Conservation (phyloP, 2,329 filamentous ascomycete species). For the Cyclaneusma minus region DNA sequence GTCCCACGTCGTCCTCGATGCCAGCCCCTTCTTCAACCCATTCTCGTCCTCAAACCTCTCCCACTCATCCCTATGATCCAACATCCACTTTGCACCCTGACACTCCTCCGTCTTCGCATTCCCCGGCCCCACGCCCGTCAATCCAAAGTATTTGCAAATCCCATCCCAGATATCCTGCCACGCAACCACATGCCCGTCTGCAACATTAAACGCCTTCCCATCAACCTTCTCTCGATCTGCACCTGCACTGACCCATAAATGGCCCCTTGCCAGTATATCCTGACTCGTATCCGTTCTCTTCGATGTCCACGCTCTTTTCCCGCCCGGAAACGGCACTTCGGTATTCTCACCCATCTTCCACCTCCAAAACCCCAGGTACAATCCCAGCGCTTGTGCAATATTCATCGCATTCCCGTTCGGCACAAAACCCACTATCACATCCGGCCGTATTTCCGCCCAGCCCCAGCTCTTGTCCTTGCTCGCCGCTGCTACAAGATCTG, state of each 20-base stretch:
- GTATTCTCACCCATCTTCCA: slow-evolving; percentile 21
- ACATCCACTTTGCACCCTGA: slow-evolving; percentile 1
- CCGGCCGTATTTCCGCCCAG: slow-evolving; percentile 27
- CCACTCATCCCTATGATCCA: slow-evolving; percentile 1
- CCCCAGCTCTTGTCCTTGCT: slow-evolving; percentile 24
- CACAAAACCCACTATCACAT: slow-evolving; percentile 27
- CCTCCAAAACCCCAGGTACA: slow-evolving; percentile 22
- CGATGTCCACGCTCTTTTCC: slow-evolving; percentile 17
- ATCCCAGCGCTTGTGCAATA: slow-evolving; percentile 23
- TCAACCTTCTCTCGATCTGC: slow-evolving; percentile 7
- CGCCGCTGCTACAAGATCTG: slow-evolving; percentile 21
- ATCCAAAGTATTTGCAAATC: slow-evolving; percentile 11
- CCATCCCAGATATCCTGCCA: slow-evolving; percentile 11
- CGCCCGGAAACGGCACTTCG: slow-evolving; percentile 21
- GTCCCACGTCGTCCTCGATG: slow-evolving; percentile 3
- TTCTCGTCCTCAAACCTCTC: slow-evolving; percentile 2
- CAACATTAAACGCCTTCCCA: slow-evolving; percentile 14
- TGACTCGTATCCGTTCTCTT: slow-evolving; percentile 22
- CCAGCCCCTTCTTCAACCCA: slow-evolving; percentile 2
- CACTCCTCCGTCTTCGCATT: no score
- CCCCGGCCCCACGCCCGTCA: slow-evolving; percentile 6
- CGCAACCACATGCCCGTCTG: slow-evolving; percentile 8
- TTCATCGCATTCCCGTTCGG: slow-evolving; percentile 27
- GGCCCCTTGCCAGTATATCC: slow-evolving; percentile 11
- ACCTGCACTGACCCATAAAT: slow-evolving; percentile 13